Conservation (phyloP, 1,139 yeast species). For the Blastobotrys aristatus region DNA sequence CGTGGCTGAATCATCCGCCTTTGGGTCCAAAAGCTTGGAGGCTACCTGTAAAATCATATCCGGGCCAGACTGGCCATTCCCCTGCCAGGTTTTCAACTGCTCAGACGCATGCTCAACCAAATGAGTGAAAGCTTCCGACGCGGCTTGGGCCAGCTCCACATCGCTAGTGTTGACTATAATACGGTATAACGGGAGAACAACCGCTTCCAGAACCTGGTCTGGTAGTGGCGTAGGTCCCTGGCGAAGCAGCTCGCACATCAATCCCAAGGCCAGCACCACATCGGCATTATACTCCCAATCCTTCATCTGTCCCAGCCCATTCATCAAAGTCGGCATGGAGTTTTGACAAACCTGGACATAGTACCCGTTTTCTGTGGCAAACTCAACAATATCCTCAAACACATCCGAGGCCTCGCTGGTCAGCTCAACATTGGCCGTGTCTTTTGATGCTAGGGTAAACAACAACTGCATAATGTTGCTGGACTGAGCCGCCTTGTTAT, state of each 20-base stretch:
- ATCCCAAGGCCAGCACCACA: slow-evolving; percentile 60
- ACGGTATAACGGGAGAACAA: slow-evolving; percentile 49
- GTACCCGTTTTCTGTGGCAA: slow-evolving; percentile 40
- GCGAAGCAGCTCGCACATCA: slow-evolving; percentile 56
- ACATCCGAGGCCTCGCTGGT: slow-evolving; percentile 57
- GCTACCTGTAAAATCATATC: slow-evolving; percentile 55
- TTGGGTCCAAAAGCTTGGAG: slow-evolving; percentile 66
- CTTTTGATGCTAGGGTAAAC: slow-evolving; percentile 61
- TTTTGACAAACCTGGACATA: slow-evolving; percentile 43
- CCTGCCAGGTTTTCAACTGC: slow-evolving; percentile 42
- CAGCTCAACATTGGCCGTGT: slow-evolving; percentile 68
- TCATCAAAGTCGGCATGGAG: slow-evolving; percentile 37
- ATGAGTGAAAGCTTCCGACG: slow-evolving; percentile 68
- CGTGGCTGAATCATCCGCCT: slow-evolving; percentile 73
- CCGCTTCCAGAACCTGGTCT: slow-evolving; percentile 42
- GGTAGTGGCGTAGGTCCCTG: slow-evolving; percentile 45
- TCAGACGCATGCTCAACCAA: slow-evolving; percentile 50
- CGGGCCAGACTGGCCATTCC: slow-evolving; percentile 43
- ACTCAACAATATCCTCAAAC: slow-evolving; percentile 51
- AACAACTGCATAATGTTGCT: slow-evolving; percentile 50
- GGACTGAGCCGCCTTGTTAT: slow-evolving; percentile 36
- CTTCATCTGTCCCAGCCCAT: slow-evolving; percentile 14
- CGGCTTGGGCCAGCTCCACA: slow-evolving; percentile 71
- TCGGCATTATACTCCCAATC: slow-evolving; percentile 41
- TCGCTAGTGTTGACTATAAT: slow-evolving; percentile 58